Evolutionary conservation across 495 filamentous ascomycete genomes (phyloP), one percentile per base, ranked within the genome.

Genomic region (Letharia lupina): DNA sequence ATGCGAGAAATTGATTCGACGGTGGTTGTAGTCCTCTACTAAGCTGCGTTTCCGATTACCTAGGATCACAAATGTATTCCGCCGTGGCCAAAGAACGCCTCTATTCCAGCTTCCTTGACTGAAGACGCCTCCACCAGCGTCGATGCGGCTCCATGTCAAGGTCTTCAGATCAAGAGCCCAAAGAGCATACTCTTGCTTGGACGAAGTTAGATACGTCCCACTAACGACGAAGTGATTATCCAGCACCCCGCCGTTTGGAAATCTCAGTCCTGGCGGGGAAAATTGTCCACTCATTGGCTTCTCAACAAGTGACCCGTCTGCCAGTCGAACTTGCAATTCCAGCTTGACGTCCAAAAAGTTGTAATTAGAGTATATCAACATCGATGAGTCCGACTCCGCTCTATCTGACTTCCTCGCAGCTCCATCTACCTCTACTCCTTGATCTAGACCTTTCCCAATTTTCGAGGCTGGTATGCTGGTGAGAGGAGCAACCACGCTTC

Each of bases 281-380:
- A 89, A 90, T 39, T 84, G 82, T 33, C 90, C 91, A 58, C 86
- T 85, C 93, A 98, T 97, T 15, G 90, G 82, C 70, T 90, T 92
- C 72, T 98, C 94, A 6, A 84, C 81, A 68, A 98, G 77, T 12
- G 87, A 87, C 57, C 95, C 94, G 75, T 98, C 93, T 39, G 89
- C 84, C 18, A 86, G 73, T 62, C 94, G 85, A 56, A 98, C 84
- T 72, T 98, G 95, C 41, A 98, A 80, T 73, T 98, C 94, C 31
- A 98, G 76, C 72, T 96, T 98, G 67, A 98, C 94, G 68, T 98
- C 92, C 47, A 98, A 74, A 73, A 98, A 98, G 75, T 98, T 98
- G 74, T 98, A 98, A 72, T 98, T 98, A 50, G 94, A 98, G 74
- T 98, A 98, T 41, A 98, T 95, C 62, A 98, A 82, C 91, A 97